Evolutionary conservation across 345 rosid genomes (phyloP).

Genomic region (Camelina neglecta): DNA sequence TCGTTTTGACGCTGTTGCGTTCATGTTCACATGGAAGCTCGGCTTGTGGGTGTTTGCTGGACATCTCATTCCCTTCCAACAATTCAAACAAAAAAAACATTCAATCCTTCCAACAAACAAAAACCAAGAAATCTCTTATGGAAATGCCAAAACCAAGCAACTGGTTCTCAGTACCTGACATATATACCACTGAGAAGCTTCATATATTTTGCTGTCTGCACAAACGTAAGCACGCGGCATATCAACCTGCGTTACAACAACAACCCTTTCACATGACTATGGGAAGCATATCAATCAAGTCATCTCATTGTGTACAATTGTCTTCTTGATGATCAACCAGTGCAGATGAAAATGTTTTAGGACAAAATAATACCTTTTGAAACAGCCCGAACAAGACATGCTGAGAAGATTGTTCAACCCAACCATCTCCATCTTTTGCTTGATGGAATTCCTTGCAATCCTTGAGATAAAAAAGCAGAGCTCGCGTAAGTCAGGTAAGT

Average conservation of each 20-base stretch:
- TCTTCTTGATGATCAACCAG: slow-evolving; percentile 12
- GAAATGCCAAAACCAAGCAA: background rate
- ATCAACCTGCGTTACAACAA: slow-evolving; percentile 62
- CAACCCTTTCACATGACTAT: slow-evolving; percentile 25
- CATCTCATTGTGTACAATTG: background rate
- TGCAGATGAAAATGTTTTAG: background rate
- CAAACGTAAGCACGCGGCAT: slow-evolving; percentile 85
- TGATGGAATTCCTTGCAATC: slow-evolving; percentile 94
- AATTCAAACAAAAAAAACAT: slow-evolving; percentile 19
- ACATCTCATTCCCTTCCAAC: slow-evolving; percentile 94
- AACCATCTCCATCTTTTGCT: slow-evolving; percentile 99
- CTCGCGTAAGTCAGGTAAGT: background rate
- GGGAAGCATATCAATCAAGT: background rate
- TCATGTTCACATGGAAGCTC: slow-evolving; percentile 93
- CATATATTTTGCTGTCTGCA: slow-evolving; percentile 83
- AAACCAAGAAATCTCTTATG: slow-evolving; percentile 2
- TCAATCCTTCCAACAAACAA: slow-evolving; percentile 9
- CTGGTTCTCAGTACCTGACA: slow-evolving; percentile 73
- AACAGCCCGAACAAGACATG: slow-evolving; percentile 79
- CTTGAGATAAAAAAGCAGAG: slow-evolving; percentile 49
- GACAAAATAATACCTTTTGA: slow-evolving; percentile 65
- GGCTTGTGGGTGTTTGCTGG: slow-evolving; percentile 94
- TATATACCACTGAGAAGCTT: slow-evolving; percentile 94
- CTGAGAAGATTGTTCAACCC: slow-evolving; percentile 93
- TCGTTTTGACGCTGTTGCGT: slow-evolving; percentile 59